Conservation (phyloP, 495 filamentous ascomycete genomes). For the Amorphotheca resinae region DNA sequence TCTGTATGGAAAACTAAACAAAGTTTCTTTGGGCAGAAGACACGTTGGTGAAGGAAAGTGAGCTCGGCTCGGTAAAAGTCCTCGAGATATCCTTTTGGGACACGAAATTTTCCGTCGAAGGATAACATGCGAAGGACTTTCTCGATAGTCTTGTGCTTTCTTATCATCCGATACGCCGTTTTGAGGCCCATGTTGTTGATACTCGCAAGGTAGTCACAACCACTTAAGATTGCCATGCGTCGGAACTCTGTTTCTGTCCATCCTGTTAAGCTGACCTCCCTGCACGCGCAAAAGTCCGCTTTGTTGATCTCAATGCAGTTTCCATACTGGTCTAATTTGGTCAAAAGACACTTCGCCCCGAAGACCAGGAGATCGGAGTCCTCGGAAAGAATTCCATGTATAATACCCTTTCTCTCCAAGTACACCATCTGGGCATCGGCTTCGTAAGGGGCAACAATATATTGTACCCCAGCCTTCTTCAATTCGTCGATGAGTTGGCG, state of each 20-base stretch:
- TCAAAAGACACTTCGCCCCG: constrained; percentile 77
- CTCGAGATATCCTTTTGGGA: constrained; percentile 67
- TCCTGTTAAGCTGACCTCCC: constrained; percentile 75
- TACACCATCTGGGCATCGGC: constrained; percentile 95
- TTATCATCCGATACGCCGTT: constrained; percentile 79
- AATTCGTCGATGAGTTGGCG: constrained; percentile 82
- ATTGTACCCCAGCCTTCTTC: constrained; percentile 64
- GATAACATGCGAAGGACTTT: constrained; percentile 67
- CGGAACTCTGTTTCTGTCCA: constrained; percentile 90
- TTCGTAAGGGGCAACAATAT: constrained; percentile 94
- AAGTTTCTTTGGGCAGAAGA: constrained; percentile 67
- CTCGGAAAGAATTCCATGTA: constrained; percentile 83
- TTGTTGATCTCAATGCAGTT: constrained; percentile 87
- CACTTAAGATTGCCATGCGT: constrained; percentile 90
- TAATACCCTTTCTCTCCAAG: constrained; percentile 69
- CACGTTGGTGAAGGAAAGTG: constrained; percentile 88
- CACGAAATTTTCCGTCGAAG: constrained; percentile 71
- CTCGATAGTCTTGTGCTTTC: constrained; percentile 80
- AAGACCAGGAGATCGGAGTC: constrained; percentile 97
- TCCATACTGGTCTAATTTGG: constrained; percentile 89
- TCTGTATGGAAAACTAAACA: constrained; percentile 61
- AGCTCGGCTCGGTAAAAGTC: constrained; percentile 74
- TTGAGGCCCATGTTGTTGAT: constrained; percentile 82
- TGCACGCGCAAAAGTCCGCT: constrained; percentile 73
- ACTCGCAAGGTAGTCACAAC: constrained; percentile 88